Conservation (phyloP, 2,329 filamentous ascomycete species). For the Ophiostoma ulmi region DNA sequence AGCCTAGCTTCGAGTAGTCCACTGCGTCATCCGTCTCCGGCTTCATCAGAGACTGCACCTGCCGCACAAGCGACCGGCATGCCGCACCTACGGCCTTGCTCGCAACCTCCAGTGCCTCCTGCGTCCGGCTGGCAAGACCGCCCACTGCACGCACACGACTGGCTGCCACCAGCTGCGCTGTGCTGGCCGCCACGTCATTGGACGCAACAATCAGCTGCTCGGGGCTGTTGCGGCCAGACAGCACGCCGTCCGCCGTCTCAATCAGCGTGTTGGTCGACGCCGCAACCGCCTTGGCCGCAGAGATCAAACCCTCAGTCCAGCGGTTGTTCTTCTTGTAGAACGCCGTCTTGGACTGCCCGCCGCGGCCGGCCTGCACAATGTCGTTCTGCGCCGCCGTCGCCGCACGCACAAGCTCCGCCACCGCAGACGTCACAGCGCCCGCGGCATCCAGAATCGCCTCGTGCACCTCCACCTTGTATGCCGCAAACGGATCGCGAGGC, state of each 20-base stretch:
- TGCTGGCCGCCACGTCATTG: constrained; percentile 93
- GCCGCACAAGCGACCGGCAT: constrained; percentile 79
- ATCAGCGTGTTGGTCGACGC: constrained; percentile 92
- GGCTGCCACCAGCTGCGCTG: constrained; percentile 91
- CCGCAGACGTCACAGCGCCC: constrained; percentile 87
- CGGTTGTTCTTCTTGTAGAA: constrained; percentile 99
- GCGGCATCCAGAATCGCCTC: constrained; percentile 92
- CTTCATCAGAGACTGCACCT: constrained; percentile 91
- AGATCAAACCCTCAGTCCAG: constrained; percentile 97
- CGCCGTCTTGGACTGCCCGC: constrained; percentile 78
- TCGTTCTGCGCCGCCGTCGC: constrained; percentile 90
- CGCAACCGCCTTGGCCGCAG: constrained; percentile 92
- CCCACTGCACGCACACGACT: constrained; percentile 78
- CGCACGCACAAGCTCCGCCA: constrained; percentile 89
- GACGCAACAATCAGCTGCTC: constrained; percentile 97
- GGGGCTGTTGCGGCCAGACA: constrained; percentile 84
- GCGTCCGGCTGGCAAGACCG: constrained; percentile 94
- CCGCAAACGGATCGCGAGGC: constrained; percentile 90
- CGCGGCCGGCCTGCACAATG: constrained; percentile 89
- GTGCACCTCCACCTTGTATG: constrained; percentile 93
- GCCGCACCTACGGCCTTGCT: constrained; percentile 89
- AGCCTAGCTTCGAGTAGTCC: constrained; percentile 82
- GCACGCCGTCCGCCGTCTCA: constrained; percentile 93
- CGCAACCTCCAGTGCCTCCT: constrained; percentile 84
- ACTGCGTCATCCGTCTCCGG: constrained; percentile 77